These are phyloP conservation scores for Lactarius hengduanensis DNA, from an alignment of 768 basidiomycete species.

Conservation along the genomic window DNA sequence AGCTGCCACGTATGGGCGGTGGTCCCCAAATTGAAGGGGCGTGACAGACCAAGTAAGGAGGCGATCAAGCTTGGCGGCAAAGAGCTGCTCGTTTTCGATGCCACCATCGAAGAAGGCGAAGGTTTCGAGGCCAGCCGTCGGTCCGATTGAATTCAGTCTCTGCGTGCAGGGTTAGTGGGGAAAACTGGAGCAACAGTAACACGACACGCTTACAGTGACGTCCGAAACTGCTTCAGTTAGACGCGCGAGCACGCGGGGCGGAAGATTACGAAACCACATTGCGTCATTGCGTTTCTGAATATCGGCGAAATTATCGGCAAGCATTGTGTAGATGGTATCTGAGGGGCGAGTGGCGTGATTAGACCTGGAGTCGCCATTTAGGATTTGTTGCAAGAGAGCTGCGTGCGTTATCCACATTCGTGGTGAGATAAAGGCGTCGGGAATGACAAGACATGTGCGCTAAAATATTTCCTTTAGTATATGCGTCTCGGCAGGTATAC, in stretches of 20 bases:
- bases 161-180: constrained; percentile 32
- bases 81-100: constrained; percentile 35
- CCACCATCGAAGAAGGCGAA: constrained; percentile 58
- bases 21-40: constrained; percentile 77
- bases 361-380: constrained; percentile 44
- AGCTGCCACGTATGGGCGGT: constrained; percentile 71
- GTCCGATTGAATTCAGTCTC: constrained; percentile 76
- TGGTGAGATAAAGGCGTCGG: constrained; percentile 75
- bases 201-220: constrained; percentile 41
- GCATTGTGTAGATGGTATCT: constrained; percentile 41
- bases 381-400: constrained; percentile 44
- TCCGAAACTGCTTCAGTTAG: constrained; percentile 61
- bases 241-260: constrained; percentile 56
- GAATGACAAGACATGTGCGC: constrained; percentile 67
- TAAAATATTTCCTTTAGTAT: constrained; percentile 32
- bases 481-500: neutral
- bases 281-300: constrained; percentile 78
- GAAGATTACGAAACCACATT: constrained; percentile 68
- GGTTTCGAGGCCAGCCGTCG: constrained; percentile 55
- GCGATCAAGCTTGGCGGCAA: constrained; percentile 68
- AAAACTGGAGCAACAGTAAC: neutral
- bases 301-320: constrained; percentile 63
- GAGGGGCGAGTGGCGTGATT: constrained; percentile 27
- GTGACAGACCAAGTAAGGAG: constrained; percentile 82
- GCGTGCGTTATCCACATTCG: constrained; percentile 61